These are phyloP conservation scores for Mycena kentingensis DNA, from an alignment of 768 basidiomycete species.

Conservation along the genomic window DNA sequence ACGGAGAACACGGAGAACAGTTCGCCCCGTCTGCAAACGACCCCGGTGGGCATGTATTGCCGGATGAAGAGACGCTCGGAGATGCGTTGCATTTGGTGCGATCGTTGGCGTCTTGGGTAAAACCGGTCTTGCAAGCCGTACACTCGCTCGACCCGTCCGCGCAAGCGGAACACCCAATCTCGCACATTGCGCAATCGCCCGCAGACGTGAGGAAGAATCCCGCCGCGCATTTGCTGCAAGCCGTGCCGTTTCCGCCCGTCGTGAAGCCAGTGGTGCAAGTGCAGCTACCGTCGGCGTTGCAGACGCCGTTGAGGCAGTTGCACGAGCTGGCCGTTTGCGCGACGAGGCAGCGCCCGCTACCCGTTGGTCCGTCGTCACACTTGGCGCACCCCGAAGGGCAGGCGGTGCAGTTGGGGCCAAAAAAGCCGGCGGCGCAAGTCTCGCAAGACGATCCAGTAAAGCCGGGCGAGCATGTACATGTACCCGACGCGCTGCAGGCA, in stretches of 20 bases:
- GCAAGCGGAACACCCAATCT: conserved; percentile 67
- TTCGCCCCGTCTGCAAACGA: conserved; percentile 55
- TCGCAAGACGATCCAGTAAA: conserved; percentile 80
- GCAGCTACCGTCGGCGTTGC: conserved; percentile 67
- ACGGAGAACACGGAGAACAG: conserved; percentile 61
- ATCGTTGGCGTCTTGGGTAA: conserved; percentile 63
- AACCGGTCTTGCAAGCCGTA: conserved; percentile 66
- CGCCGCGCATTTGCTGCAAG: conserved; percentile 60
- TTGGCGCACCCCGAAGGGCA: conserved; percentile 65
- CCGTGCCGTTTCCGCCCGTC: conserved; percentile 60
- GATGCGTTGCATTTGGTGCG: conserved; percentile 63
- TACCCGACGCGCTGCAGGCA: conserved; percentile 63
- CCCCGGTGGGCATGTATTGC: conserved; percentile 62
- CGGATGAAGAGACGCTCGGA: conserved; percentile 51
- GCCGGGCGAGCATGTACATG: conserved; percentile 68
- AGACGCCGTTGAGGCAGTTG: conserved; percentile 79
- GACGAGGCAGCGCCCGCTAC: conserved; percentile 68
- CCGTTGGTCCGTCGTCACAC: conserved; percentile 79
- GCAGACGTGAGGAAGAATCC: conserved; percentile 64
- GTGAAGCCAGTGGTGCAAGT: conserved; percentile 63
- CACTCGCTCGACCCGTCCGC: conserved; percentile 67
- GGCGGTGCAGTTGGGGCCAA: conserved; percentile 65
- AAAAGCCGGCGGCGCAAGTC: conserved; percentile 66
- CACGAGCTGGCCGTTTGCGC: conserved; percentile 54
- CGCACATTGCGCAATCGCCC: conserved; percentile 66